phyloP scores from a whole-genome alignment of 192 early-diverging fungal genomes.

The Linnemannia hyalina region DNA sequence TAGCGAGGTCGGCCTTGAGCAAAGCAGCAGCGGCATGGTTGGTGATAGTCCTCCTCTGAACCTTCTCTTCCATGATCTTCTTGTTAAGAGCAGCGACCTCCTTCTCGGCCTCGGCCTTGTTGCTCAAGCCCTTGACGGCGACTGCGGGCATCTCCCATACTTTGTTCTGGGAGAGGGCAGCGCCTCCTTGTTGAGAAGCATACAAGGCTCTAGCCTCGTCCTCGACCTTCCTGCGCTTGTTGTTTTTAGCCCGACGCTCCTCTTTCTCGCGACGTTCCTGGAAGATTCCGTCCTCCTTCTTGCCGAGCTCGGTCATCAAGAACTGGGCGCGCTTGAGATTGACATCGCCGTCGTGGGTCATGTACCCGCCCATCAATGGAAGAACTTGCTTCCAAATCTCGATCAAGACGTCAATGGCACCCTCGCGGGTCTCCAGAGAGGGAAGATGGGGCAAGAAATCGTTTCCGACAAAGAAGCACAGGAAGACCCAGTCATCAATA shows the following conservation, averaged over 20 bases:
- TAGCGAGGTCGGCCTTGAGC: conserved; percentile 73
- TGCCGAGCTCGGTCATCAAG: conserved; percentile 87
- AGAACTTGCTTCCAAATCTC: conserved; percentile 91
- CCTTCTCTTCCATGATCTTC: conserved; percentile 54
- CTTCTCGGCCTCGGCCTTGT: conserved; percentile 48
- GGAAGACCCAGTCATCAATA: conserved; percentile 97
- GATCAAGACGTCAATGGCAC: conserved; percentile 91
- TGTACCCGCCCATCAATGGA: conserved; percentile 80
- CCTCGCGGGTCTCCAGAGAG: conserved; percentile 94
- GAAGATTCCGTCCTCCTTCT: conserved; percentile 86
- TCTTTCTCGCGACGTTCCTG: conserved; percentile 70
- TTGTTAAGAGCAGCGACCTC: conserved; percentile 51
- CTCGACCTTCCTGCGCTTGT: conserved; percentile 48
- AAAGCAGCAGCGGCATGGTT: conserved; percentile 70
- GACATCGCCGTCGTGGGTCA: conserved; percentile 86
- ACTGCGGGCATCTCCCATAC: conserved; percentile 46
- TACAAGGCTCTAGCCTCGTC: conserved; percentile 44
- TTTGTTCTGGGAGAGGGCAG: conserved; percentile 32
- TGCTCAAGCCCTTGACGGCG: conserved; percentile 40
- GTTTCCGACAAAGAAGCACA: conserved; percentile 99
- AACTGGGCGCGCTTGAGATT: conserved; percentile 82
- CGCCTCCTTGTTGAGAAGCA: conserved; percentile 38
- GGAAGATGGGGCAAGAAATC: conserved; percentile 94
- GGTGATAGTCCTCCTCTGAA: conserved; percentile 33
- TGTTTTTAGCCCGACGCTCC: conserved; percentile 62